phyloP scores from a whole-genome alignment of 768 basidiomycete genomes.

The Leccinellum albellum region DNA sequence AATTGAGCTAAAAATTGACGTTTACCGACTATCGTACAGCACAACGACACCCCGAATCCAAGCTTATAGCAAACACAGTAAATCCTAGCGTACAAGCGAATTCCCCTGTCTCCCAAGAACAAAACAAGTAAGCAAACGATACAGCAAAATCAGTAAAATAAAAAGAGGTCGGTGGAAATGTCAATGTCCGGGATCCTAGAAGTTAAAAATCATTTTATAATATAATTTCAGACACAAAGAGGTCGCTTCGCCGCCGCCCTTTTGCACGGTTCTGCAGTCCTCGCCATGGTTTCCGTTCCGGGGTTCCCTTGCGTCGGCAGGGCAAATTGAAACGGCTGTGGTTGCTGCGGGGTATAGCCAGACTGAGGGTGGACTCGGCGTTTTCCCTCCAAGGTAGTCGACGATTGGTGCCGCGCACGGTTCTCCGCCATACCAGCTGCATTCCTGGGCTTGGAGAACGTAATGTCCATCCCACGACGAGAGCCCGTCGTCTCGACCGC shows the following conservation, averaged over 20 bases:
- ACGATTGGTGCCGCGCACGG: conserved; percentile 25
- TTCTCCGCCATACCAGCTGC: not conserved
- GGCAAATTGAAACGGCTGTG: not conserved
- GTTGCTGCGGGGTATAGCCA: not conserved
- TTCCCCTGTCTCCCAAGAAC: not conserved
- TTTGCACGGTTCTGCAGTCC: conserved; percentile 7
- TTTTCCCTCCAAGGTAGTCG: conserved; percentile 18
- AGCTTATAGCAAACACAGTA: not conserved
- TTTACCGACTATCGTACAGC: not conserved
- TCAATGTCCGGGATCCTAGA: not conserved
- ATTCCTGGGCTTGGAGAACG: conserved; percentile 10
- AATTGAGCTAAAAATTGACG: not conserved
- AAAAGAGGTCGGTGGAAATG: not conserved
- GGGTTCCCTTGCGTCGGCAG: not conserved
- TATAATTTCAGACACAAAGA: conserved; percentile 9
- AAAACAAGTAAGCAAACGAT: not conserved
- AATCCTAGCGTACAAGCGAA: not conserved
- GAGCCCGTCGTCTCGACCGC: conserved; percentile 33
- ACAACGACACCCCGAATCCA: not conserved
- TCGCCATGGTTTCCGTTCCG: not conserved
- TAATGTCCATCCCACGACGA: conserved; percentile 20
- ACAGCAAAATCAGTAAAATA: not conserved
- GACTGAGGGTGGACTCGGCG: conserved; percentile 11
- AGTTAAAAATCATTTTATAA: not conserved
- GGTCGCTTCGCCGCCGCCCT: conserved; percentile 16